Evolutionary conservation across 345 rosid genomes (phyloP), one percentile per base, ranked within the genome.

Genomic region (Eucalyptus regnans): DNA sequence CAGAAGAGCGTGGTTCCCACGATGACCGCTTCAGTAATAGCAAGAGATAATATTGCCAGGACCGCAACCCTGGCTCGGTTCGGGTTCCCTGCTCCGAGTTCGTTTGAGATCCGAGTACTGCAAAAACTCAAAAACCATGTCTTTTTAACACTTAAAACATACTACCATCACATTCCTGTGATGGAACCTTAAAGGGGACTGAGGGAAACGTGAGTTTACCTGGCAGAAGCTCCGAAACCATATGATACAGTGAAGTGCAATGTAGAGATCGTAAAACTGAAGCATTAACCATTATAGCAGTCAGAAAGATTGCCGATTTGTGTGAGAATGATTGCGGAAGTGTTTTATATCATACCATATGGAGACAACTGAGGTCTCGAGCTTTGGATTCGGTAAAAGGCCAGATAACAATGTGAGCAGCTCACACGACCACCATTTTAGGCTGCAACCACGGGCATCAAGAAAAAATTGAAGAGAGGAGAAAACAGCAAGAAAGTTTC

Each of bases 391-490:
- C 22, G 95, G 93, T 85, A 93, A 89, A 18, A 96, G 90, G 58
- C 96, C 96, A 2, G 95, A 95, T 23, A 92, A 90, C 89, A 96
- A 84, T 50, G 88, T 80, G 58, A 95, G 91, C 60, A 96, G 66
- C 93, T 96, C 97, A 90, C 93, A 91, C 17, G 95, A 91, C 93
- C 96, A 96, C 98, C 98, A 95, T 90, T 95, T 95, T 14, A 95
- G 92, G 91, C 98, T 96, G 91, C 20, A 9, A 86, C 79, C 87
- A 3, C 25, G 27, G 43, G 15, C 9, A 84, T 51, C 29, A 62
- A 88, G 66, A 56, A 33, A 46, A 43, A n/a, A 54, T 3, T 12
- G 16, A 83, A 89, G 31, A 15, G 71, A 44, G 44, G 12, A 46
- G 62, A 8, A 87, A 6, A 87, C 51, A 48, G n/a, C 23, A 37